Evolutionary conservation across 2,329 filamentous ascomycete genomes (phyloP), one percentile per base, ranked within the genome.

Genomic region (Stromatinia cepivora): DNA sequence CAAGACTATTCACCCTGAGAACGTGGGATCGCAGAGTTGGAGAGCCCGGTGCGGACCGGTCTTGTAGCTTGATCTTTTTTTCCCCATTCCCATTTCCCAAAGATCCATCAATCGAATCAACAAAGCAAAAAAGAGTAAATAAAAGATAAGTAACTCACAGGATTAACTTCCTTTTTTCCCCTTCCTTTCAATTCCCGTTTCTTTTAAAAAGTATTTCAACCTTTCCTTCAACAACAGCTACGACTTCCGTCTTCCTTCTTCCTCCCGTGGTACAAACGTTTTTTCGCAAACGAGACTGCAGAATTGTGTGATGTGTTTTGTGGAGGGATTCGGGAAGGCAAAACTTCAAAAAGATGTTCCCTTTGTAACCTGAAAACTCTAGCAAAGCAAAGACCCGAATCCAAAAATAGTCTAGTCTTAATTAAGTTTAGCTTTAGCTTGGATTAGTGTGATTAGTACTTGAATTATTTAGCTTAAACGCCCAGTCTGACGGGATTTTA

Each of bases 241-340:
- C 74, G 70, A 71, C 73, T 74, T 72, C 72, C 75, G 71, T 74
- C 75, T 74, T 75, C 74, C 75, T 76, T 74, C 76, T 72, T 74
- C 76, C 74, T 74, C 74, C 75, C 75, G 69, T 74, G 74, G 53
- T 74, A 75, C 73, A 72, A 75, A 63, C 73, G 73, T 75, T 72
- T 70, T 75, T 72, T 70, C 72, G 72, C 70, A 71, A 67, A 50
- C 42, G 52, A 66, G 67, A 69, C 70, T 68, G 69, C 72, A 73
- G 73, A 76, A 76, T 72, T 70, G 71, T 71, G 66, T 62, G 66
- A 64, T 64, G 66, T 64, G 54, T 67, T 63, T 52, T 58, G 52
- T 66, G 63, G 63, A 66, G 52, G 63, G 50, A 66, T 66, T 66
- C 53, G 50, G 63, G 50, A 65, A 66, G 63, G 63, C 25, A 58